Evolutionary conservation across 1,139 yeast species (phyloP), one percentile per base, ranked within the genome.

Genomic region (Suhomyces panamericanus): DNA sequence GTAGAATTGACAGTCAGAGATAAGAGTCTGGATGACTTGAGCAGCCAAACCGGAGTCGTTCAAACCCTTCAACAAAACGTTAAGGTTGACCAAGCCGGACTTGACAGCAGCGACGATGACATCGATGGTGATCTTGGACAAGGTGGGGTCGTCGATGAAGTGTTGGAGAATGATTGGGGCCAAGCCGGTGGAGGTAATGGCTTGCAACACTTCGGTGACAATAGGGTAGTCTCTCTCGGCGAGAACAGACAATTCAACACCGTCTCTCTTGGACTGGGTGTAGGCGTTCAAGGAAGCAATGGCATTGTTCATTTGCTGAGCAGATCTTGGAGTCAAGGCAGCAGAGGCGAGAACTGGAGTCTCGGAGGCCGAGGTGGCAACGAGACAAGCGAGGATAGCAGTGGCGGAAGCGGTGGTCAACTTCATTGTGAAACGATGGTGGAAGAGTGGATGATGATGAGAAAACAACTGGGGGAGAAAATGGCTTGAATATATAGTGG

Each of bases 1-100:
- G 54, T 73, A 73, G 60, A 73, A 69, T 20, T 60, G 50, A 67
- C 78, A 73, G 57, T 73, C 70, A 48, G 49, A 53, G 52, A 73
- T 69, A 55, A 73, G 60, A 53, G 63, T 63, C 44, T 67, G 54
- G 46, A 73, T 67, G 44, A 73, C 73, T 28, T 56, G 60, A 38
- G 62, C 70, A 38, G 75, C 75, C 53, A 73, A 68, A 39, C 77
- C 77, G 34, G 78, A 72, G 46, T 73, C 72, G 52, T 68, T 68
- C 56, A 73, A 67, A 27, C 77, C 67, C 45, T 63, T 69, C 54
- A 73, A 62, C 56, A 73, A 69, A 11, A 77, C 69, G 39, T 58
- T 57, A 51, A 73, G 49, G 51, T 72, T 64, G 47, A 73, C 56
- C 35, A 55, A 38, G 52, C 73, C 74, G 46, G 59, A 58, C 55